These are phyloP conservation scores for Rhododendron kiyosumense DNA, from an alignment of 148 eudicot species.

Conservation along the genomic window DNA sequence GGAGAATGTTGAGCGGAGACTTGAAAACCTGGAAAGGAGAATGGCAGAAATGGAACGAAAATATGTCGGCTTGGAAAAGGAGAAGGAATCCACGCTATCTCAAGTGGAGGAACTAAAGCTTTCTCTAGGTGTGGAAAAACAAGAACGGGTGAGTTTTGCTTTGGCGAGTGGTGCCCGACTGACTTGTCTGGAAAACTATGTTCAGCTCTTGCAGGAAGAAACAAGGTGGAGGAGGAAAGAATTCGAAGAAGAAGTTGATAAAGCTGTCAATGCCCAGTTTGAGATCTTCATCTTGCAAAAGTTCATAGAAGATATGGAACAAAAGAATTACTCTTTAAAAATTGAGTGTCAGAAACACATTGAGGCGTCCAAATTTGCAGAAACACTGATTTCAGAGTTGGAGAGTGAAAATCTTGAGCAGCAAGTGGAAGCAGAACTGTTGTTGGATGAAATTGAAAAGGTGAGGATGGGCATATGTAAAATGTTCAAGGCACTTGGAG, in stretches of 20 bases:
- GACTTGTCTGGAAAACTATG: slow-evolving; percentile 54
- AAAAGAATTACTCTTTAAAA: slow-evolving; percentile 57
- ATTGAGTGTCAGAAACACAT: slow-evolving; percentile 74
- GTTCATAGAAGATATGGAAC: slow-evolving; percentile 87
- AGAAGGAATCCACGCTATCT: slow-evolving; percentile 49
- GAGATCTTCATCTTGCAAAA: slow-evolving; percentile 81
- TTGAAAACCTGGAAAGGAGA: slow-evolving; percentile 58
- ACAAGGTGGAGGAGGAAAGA: slow-evolving; percentile 58
- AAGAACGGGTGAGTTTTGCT: slow-evolving; percentile 42
- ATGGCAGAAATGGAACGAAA: slow-evolving; percentile 62
- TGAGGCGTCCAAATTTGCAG: slow-evolving; percentile 64
- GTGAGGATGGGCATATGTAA: slow-evolving; percentile 63
- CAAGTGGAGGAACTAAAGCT: slow-evolving; percentile 55
- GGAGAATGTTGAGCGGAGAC: slow-evolving; percentile 60
- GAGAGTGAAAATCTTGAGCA: slow-evolving; percentile 90
- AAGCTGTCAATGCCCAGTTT: slow-evolving; percentile 73
- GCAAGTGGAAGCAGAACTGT: slow-evolving; percentile 72
- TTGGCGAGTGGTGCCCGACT: slow-evolving; percentile 51
- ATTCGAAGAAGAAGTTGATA: slow-evolving; percentile 83
- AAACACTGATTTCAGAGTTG: slow-evolving; percentile 72
- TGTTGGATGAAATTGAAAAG: slow-evolving; percentile 65
- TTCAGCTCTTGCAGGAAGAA: slow-evolving; percentile 63
- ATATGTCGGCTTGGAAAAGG: slow-evolving; percentile 57
- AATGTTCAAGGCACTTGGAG: slow-evolving; percentile 57
- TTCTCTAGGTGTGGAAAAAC: slow-evolving; percentile 60